Evolutionary conservation across 2,329 filamentous ascomycete species (phyloP).

Genomic region (Epichloe elymi): DNA sequence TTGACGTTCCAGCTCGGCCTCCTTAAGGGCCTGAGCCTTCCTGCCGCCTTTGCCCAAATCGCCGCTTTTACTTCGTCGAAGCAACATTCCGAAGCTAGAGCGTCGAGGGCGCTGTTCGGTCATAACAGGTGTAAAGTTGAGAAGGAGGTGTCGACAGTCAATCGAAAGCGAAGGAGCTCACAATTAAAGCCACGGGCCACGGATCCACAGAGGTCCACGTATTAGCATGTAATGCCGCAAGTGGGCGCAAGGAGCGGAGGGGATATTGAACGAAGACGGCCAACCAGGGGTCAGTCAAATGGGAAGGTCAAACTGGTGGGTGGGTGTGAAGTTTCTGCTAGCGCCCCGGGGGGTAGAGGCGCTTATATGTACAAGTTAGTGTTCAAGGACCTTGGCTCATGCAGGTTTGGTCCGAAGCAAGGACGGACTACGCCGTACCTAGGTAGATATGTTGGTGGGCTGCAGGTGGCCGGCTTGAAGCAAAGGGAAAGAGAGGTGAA

Average conservation of each 20-base stretch:
- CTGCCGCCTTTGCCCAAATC: conserved; percentile 48
- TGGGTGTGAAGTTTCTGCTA: neutral
- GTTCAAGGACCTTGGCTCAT: too few species aligned
- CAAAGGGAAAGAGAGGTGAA: neutral
- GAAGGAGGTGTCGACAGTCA: neutral
- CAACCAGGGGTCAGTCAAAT: neutral
- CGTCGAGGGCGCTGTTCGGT: conserved; percentile 20
- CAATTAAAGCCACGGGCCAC: neutral
- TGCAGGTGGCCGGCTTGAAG: neutral
- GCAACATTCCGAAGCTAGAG: conserved; percentile 43
- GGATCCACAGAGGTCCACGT: neutral
- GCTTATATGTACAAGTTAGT: too few species aligned
- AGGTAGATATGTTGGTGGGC: neutral
- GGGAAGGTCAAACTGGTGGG: neutral
- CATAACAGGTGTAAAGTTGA: conserved; percentile 12
- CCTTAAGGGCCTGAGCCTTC: conserved; percentile 42
- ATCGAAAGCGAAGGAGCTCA: neutral
- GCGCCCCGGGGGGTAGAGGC: neutral
- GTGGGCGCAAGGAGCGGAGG: neutral
- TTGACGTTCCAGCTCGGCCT: conserved; percentile 38
- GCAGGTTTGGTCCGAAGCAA: too few species aligned
- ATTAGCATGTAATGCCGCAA: neutral
- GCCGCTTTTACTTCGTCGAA: conserved; percentile 55
- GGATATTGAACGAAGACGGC: neutral
- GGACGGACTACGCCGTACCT: neutral